These are phyloP conservation scores for Yamagishiella unicocca DNA, from an alignment of 139 green algal genomes.

Conservation along the genomic window DNA sequence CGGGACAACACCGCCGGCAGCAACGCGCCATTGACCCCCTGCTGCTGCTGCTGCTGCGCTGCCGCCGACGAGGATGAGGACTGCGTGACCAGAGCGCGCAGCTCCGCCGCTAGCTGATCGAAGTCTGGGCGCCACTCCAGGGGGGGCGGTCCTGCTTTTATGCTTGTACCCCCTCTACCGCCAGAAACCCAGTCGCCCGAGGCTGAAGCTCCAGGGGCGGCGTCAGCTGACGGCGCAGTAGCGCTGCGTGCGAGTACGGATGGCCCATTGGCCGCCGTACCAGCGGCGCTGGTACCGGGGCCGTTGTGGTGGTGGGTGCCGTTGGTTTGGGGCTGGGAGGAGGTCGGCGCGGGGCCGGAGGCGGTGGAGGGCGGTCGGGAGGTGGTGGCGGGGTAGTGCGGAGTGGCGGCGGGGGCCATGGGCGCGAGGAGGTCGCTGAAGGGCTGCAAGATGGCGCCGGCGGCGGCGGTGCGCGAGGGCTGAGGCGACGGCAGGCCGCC, in stretches of 20 bases:
- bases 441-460: too few relatives aligned
- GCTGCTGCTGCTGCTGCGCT: neutral
- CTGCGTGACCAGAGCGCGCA: neutral
- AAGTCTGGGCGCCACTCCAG: conserved; percentile 26
- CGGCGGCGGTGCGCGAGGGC: too few relatives aligned
- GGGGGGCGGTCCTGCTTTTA: too few relatives aligned
- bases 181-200: too few relatives aligned
- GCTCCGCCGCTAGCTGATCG: conserved; percentile 10
- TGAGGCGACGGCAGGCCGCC: neutral
- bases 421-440: too few relatives aligned
- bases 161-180: too few relatives aligned
- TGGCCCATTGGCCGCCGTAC: neutral
- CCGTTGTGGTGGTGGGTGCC: neutral
- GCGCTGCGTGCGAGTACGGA: too few relatives aligned
- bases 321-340: neutral
- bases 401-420: neutral
- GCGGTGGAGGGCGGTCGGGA: neutral
- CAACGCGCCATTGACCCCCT: neutral
- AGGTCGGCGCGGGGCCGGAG: neutral
- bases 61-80: neutral
- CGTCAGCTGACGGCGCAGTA: too few relatives aligned
- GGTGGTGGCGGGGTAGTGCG: neutral
- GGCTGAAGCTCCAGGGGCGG: too few relatives aligned
- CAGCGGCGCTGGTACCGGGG: neutral
- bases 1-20: conserved; percentile 17